Base-by-base conservation (phyloP, 352 stramenopile species). In the Saprolegnia diclina region DNA sequence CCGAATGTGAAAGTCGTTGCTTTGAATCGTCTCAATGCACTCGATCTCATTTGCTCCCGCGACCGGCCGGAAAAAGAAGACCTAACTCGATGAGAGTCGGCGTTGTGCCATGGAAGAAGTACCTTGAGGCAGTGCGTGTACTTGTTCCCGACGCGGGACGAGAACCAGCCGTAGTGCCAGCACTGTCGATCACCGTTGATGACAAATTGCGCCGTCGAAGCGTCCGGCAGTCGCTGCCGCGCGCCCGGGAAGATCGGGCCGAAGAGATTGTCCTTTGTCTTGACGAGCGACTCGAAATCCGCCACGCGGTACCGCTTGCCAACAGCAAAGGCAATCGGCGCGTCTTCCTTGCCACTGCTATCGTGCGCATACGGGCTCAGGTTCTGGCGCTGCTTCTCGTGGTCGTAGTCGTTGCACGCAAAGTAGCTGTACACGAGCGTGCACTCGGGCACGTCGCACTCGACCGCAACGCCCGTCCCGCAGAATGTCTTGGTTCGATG, bases 401-500 rank as follows among this genome's bases (percentile, higher is more conserved):
- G 74, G 32, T 86, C 72, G 56, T 92, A 81, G 66, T 92, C 84
- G 19, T 59, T 59, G 46, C 63, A 69, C 5, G 14, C 54, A 67
- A 91, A 93, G 29, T 85, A 76, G 0, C 83, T 83, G 21, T 91
- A 74, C 45, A 89, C 82, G 61, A 90, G 48, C 63, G 88, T 75
- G 65, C 82, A 85, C 50, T 77, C 79, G 53, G 78, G 57, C 61
- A 84, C 35, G 53, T 77, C 77, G 55, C 79, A 87, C 70, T 93
- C 82, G n/a, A 91, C 78, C 2, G 89, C 76, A 44, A 93, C 79
- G 1, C 85, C 85, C 0, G 85, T 88, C 53, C 85, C 85, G 55
- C 85, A 93, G 64, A 93, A 93, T 64, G 83, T 93, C 75, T 91
- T 93, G 32, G 83, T 84, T 67, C 91, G 91, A 73, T 93, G 85